These are phyloP conservation scores for Mycena vitilis DNA, from an alignment of 768 basidiomycete genomes.

Conservation along the genomic window DNA sequence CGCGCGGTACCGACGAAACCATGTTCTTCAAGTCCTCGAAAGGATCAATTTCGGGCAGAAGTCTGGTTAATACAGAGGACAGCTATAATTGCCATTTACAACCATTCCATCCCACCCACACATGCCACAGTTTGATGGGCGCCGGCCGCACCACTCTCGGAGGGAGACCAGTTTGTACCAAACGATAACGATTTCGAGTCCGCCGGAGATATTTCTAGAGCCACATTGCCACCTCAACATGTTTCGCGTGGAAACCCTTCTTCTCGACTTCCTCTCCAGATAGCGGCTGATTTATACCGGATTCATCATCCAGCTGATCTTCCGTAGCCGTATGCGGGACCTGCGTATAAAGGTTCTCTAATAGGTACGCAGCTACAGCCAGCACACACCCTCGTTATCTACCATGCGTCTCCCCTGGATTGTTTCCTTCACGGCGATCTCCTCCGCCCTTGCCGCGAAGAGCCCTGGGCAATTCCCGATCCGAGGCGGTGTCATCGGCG, in stretches of 20 bases:
- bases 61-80: no score
- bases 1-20: no score
- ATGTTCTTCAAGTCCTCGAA: no score
- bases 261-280: conserved; percentile 18
- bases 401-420: conserved; percentile 40
- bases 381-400: not conserved
- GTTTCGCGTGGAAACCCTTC: conserved; percentile 1
- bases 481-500: conserved; percentile 63
- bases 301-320: conserved; percentile 13
- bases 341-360: not conserved
- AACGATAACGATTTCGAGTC: no score
- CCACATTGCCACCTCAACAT: conserved; percentile 1
- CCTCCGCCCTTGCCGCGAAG: conserved; percentile 23
- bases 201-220: not conserved
- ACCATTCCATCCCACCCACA: no score
- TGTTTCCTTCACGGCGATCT: conserved; percentile 16
- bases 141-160: no score
- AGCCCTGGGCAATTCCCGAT: conserved; percentile 57
- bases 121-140: not conserved
- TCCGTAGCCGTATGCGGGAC: not conserved
- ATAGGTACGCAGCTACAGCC: not conserved
- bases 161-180: no score
- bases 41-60: no score
- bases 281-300: conserved; percentile 8
- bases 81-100: no score